These are phyloP conservation scores for Purpureocillium takamizusanense DNA, from an alignment of 2,329 filamentous ascomycete species.

Conservation along the genomic window DNA sequence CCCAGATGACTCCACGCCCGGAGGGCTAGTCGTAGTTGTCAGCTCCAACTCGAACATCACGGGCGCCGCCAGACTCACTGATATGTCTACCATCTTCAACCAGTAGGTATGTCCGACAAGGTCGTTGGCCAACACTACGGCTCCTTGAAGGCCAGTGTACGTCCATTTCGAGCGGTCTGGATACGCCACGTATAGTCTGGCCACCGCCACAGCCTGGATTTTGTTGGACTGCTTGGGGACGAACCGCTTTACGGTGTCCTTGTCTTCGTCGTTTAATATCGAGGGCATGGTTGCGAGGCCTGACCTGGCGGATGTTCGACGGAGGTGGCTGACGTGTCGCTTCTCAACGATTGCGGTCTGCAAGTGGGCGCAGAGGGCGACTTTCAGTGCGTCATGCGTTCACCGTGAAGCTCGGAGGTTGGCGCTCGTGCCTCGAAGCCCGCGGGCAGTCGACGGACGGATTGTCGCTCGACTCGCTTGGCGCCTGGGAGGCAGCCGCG, in stretches of 20 bases:
- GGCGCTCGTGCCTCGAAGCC: too few species aligned
- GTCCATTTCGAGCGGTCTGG: slow-evolving; percentile 83
- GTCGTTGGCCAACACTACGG: slow-evolving; percentile 85
- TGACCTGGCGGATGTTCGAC: not conserved
- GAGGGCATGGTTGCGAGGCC: slow-evolving; percentile 40
- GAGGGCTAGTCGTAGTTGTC: slow-evolving; percentile 44
- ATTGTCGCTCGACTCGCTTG: slow-evolving; percentile 1
- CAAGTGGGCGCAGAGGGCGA: too few species aligned
- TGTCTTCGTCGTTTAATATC: slow-evolving; percentile 83
- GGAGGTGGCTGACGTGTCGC: too few species aligned
- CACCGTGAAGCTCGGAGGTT: not conserved
- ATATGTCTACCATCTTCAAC: slow-evolving; percentile 95
- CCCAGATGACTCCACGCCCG: slow-evolving; percentile 83
- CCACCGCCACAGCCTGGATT: slow-evolving; percentile 91
- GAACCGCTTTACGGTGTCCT: slow-evolving; percentile 89
- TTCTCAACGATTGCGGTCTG: too few species aligned
- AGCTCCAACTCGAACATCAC: slow-evolving; percentile 3
- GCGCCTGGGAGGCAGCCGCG: slow-evolving; percentile 7
- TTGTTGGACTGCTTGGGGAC: slow-evolving; percentile 95
- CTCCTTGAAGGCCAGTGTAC: slow-evolving; percentile 88
- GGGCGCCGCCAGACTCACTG: slow-evolving; percentile 42
- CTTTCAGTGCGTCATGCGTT: not conserved
- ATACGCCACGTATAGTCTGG: slow-evolving; percentile 86
- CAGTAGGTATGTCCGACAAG: slow-evolving; percentile 92
- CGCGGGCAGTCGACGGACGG: too few species aligned